A percentile compares a stretch with the other conserved stretches of the same genome.
These are phyloP conservation scores for Colletotrichum australisinense DNA, from an alignment of 2,329 filamentous ascomycete species.

Conservation along the genomic window DNA sequence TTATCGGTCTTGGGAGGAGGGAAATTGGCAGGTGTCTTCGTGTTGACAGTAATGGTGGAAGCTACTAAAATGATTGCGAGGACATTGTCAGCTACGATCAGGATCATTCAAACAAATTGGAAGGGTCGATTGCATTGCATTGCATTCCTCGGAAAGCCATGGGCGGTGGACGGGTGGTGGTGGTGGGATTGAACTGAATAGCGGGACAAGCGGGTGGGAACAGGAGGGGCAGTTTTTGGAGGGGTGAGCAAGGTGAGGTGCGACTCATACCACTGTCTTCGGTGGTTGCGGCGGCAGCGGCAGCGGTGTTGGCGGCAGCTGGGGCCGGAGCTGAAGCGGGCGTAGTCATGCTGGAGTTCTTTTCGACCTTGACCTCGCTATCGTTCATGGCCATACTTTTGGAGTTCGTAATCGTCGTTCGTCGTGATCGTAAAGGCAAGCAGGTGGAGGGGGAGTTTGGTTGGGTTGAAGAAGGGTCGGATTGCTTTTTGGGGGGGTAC, in stretches of 20 bases:
- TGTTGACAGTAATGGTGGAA: conserved; percentile 64
- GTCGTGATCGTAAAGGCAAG: conserved; percentile 40
- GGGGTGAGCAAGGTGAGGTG: conserved; percentile 41
- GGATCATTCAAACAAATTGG: not conserved
- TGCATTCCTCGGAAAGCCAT: not conserved
- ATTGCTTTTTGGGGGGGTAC: conserved; percentile 35
- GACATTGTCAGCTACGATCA: conserved; percentile 44
- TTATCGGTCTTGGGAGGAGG: conserved; percentile 97
- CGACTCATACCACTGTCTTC: conserved; percentile 53
- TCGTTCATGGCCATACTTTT: conserved; percentile 53
- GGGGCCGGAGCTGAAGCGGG: conserved; percentile 44
- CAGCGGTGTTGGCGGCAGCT: conserved; percentile 36
- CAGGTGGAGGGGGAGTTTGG: conserved; percentile 37
- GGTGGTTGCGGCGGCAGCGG: conserved; percentile 40
- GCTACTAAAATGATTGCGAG: conserved; percentile 44
- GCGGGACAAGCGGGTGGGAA: conserved; percentile 31
- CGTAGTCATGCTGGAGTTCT: conserved; percentile 52
- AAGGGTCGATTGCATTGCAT: not conserved
- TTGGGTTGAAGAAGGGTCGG: conserved; percentile 39
- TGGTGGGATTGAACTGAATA: conserved; percentile 27
- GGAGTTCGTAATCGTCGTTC: conserved; percentile 49
- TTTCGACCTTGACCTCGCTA: conserved; percentile 49
- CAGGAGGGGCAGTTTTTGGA: conserved; percentile 44
- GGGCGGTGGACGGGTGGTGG: conserved; percentile 37
- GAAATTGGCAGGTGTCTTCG: conserved; percentile 60